A percentile compares a stretch with the other conserved stretches of the same genome.
Evolutionary conservation across 352 stramenopile species (phyloP).

Genomic region (Phytophthora melonis): DNA sequence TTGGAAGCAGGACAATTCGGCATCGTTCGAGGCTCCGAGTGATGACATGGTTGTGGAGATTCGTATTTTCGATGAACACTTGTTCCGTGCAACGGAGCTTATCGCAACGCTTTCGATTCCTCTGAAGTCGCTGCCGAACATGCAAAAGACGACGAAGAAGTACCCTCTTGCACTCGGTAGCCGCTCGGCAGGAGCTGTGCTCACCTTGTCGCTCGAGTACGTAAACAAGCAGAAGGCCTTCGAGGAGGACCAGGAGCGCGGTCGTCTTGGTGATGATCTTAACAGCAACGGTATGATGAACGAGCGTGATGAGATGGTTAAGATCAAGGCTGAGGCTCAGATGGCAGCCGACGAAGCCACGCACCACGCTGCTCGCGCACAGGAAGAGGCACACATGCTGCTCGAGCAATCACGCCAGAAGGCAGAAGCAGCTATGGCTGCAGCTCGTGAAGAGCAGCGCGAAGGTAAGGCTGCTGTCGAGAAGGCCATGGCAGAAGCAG

Average conservation of each 20-base stretch:
- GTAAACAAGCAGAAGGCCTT: constrained; percentile 87
- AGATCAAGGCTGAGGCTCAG: constrained; percentile 85
- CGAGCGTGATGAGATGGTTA: constrained; percentile 83
- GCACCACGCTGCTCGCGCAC: constrained; percentile 67
- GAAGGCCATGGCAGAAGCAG: constrained; percentile 85
- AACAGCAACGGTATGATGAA: constrained; percentile 73
- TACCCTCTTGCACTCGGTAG: constrained; percentile 85
- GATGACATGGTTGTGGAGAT: constrained; percentile 89
- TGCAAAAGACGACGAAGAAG: constrained; percentile 86
- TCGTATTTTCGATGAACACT: constrained; percentile 84
- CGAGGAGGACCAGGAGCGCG: constrained; percentile 74
- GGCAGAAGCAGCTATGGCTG: constrained; percentile 83
- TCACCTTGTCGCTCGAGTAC: constrained; percentile 86
- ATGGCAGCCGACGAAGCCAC: constrained; percentile 85
- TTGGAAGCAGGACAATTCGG: constrained; percentile 89
- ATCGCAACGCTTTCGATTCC: constrained; percentile 83
- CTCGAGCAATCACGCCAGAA: constrained; percentile 84
- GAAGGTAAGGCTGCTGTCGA: constrained; percentile 87
- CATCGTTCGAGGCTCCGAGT: constrained; percentile 79
- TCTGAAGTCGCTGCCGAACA: constrained; percentile 84
- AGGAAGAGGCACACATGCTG: constrained; percentile 80
- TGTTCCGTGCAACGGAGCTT: constrained; percentile 80
- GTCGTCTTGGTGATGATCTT: constrained; percentile 66
- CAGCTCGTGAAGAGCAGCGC: constrained; percentile 79
- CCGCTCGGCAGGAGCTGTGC: constrained; percentile 73